A percentile compares a stretch with the other conserved stretches of the same genome.
These are phyloP conservation scores for Wickerhamomyces ciferrii DNA, from an alignment of 805 yeast species.

Conservation along the genomic window DNA sequence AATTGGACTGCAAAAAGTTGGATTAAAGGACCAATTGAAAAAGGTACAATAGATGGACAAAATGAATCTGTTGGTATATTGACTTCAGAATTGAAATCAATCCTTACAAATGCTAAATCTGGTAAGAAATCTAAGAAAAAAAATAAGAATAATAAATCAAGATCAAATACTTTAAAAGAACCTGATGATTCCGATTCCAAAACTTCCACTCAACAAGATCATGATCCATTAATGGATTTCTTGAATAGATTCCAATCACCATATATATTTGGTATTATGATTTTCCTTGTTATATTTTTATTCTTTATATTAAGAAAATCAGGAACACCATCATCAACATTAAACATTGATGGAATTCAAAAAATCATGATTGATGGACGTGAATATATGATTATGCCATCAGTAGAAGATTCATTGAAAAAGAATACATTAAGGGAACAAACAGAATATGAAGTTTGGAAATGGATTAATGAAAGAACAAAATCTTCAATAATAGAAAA, in stretches of 20 bases:
- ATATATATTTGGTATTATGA: not conserved
- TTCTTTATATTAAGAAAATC: not conserved
- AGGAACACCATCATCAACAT: not conserved
- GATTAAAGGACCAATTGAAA: conserved; percentile 73
- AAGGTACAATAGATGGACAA: conserved; percentile 73
- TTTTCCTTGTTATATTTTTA: not conserved
- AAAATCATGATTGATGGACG: conserved; percentile 18
- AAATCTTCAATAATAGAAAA: not conserved
- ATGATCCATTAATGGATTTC: not conserved
- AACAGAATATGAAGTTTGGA: conserved; percentile 22
- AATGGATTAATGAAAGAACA: conserved; percentile 20
- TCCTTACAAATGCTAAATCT: conserved; percentile 21
- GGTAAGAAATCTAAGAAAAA: conserved; percentile 9
- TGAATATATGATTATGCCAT: conserved; percentile 17
- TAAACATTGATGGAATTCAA: conserved; percentile 2
- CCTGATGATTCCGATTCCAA: too few relatives aligned
- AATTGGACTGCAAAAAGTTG: conserved; percentile 75
- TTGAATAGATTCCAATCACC: not conserved
- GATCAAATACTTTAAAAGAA: not conserved
- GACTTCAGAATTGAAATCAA: conserved; percentile 33
- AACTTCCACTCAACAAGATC: not conserved
- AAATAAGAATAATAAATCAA: conserved; percentile 11
- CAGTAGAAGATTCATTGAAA: conserved; percentile 6
- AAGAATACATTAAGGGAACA: conserved; percentile 1
- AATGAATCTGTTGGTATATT: conserved; percentile 46